A percentile compares a stretch with the other conserved stretches of the same genome.
phyloP scores from a whole-genome alignment of 371 early-diverging fungal genomes.

The Mucor ambiguus region DNA sequence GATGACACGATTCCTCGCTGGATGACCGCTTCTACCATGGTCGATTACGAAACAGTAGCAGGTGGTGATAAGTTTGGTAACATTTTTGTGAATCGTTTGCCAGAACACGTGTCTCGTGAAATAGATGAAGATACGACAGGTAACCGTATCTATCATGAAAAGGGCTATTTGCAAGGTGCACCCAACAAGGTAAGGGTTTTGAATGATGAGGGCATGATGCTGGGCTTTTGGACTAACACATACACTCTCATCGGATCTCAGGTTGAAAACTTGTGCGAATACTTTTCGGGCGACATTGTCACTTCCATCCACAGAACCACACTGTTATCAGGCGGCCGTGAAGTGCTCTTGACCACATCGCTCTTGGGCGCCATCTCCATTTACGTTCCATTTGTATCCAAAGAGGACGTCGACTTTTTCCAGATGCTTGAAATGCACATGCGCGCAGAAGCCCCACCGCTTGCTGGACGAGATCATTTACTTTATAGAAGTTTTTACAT shows the following conservation, averaged over 20 bases:
- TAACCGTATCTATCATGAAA: conserved; percentile 75
- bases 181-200: conserved; percentile 74
- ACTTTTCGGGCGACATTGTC: conserved; percentile 85
- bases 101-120: conserved; percentile 64
- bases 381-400: conserved; percentile 84
- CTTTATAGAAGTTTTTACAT: conserved; percentile 78
- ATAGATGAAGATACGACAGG: conserved; percentile 91
- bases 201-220: background rate
- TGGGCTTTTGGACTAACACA: background rate
- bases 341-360: conserved; percentile 84
- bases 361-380: conserved; percentile 84
- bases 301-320: conserved; percentile 79
- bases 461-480: conserved; percentile 91
- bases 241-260: conserved; percentile 7
- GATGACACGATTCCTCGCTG: conserved; percentile 94
- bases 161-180: conserved; percentile 82
- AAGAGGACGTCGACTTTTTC: conserved; percentile 94
- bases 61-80: conserved; percentile 98
- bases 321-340: conserved; percentile 85
- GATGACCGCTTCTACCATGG: conserved; percentile 76
- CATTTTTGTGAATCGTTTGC: conserved; percentile 79
- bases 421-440: conserved; percentile 91
- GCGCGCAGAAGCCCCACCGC: conserved; percentile 74
- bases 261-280: conserved; percentile 70
- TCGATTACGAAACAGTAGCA: conserved; percentile 94